phyloP scores from a whole-genome alignment of 495 filamentous ascomycete genomes.

The Trichoderma virens region DNA sequence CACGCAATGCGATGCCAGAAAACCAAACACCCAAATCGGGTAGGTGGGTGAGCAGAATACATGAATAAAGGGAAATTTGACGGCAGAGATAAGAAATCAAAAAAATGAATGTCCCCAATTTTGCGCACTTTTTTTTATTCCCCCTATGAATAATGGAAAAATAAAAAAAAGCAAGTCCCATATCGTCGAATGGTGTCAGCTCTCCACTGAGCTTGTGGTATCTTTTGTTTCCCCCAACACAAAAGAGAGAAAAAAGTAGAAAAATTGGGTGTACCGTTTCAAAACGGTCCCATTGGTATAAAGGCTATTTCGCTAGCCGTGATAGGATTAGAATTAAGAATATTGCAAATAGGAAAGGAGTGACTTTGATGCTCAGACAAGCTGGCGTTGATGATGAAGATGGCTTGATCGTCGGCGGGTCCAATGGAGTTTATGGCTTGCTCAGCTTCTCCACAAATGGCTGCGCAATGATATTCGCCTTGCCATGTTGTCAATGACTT shows the following conservation, averaged over 20 bases:
- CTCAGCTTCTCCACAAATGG: neutral
- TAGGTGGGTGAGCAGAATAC: slow-evolving; percentile 1
- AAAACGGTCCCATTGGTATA: neutral
- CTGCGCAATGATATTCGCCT: neutral
- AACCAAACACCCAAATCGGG: neutral
- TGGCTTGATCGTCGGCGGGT: neutral
- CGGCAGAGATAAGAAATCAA: too few relatives aligned
- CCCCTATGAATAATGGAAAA: neutral
- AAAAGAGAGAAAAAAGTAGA: neutral
- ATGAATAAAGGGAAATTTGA: too few relatives aligned
- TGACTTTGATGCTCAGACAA: neutral
- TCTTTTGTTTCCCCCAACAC: neutral
- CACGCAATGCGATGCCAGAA: neutral
- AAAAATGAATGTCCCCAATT: slow-evolving; percentile 4
- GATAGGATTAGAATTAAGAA: neutral
- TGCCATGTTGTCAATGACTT: neutral
- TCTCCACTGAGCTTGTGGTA: neutral
- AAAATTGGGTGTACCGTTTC: neutral
- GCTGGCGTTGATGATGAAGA: neutral
- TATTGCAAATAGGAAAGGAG: neutral
- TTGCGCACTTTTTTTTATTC: neutral
- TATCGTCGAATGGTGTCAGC: neutral
- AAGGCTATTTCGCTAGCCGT: neutral
- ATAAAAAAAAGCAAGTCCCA: neutral
- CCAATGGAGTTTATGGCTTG: neutral